Evolutionary conservation across 2,329 filamentous ascomycete species (phyloP).

Genomic region (Ophiostoma novo-ulmi): DNA sequence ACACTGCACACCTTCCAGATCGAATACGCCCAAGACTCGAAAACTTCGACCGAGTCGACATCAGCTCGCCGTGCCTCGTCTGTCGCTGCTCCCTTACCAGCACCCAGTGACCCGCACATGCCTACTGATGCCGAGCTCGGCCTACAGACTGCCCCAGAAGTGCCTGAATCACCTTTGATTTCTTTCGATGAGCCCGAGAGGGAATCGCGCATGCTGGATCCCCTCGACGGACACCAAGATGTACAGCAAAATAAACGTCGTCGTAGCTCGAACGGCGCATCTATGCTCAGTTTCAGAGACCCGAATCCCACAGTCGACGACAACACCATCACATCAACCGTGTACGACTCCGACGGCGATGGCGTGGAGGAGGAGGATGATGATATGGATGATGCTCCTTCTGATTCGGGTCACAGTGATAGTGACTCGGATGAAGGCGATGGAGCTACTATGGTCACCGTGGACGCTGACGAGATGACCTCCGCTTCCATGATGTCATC

Average conservation of each 20-base stretch:
- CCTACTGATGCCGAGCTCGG: conserved; percentile 8
- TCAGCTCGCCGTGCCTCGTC: conserved; percentile 71
- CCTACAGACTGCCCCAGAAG: conserved; percentile 48
- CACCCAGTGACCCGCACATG: conserved; percentile 40
- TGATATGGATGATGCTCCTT: conserved; percentile 35
- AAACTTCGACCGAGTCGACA: conserved; percentile 70
- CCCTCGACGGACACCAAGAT: conserved; percentile 62
- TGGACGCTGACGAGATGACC: conserved; percentile 74
- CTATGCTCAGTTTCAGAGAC: conserved; percentile 35
- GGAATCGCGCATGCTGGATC: conserved; percentile 40
- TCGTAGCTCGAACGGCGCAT: conserved; percentile 57
- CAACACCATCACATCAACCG: conserved; percentile 68
- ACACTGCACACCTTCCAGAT: conserved; percentile 96
- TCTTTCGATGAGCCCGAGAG: conserved; percentile 54
- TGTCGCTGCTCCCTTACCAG: conserved; percentile 37
- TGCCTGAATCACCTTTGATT: conserved; percentile 57
- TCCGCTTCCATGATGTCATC: conserved; percentile 59
- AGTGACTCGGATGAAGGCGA: conserved; percentile 58
- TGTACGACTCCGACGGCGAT: conserved; percentile 64
- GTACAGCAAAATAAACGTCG: conserved; percentile 58
- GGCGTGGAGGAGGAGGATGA: conserved; percentile 51
- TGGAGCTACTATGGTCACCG: conserved; percentile 74
- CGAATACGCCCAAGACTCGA: conserved; percentile 82
- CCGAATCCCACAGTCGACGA: conserved; percentile 44
- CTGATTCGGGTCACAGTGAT: conserved; percentile 36